These are phyloP conservation scores for Lyophyllum shimeji DNA, from an alignment of 768 basidiomycete species.

Conservation along the genomic window DNA sequence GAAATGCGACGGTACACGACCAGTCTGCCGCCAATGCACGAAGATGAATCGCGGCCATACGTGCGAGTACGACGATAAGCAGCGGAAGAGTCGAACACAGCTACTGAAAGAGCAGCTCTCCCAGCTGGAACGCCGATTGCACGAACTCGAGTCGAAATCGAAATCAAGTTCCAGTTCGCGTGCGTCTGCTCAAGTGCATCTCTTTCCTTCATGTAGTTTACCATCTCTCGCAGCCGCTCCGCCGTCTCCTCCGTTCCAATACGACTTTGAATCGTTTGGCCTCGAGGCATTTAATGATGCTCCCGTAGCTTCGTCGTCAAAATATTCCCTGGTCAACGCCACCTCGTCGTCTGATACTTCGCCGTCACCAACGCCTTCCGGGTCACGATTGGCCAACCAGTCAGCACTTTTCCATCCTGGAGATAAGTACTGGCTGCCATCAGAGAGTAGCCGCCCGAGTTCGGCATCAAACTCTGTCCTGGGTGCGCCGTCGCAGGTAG, in stretches of 20 bases:
- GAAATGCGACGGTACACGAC: slow-evolving; percentile 63
- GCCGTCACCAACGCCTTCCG: slow-evolving; percentile 11
- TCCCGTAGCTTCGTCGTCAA: neutral
- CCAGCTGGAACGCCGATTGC: slow-evolving; percentile 50
- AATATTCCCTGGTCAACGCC: slow-evolving; percentile 3
- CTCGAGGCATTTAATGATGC: slow-evolving; percentile 3
- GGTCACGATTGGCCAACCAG: neutral
- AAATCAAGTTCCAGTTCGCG: slow-evolving; percentile 1
- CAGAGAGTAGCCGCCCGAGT: neutral
- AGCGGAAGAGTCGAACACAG: slow-evolving; percentile 59
- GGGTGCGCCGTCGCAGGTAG: slow-evolving; percentile 16
- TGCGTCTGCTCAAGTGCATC: neutral
- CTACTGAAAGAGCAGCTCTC: slow-evolving; percentile 56
- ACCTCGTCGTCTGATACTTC: slow-evolving; percentile 9
- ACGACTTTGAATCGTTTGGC: slow-evolving; percentile 5
- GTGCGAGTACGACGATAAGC: slow-evolving; percentile 62
- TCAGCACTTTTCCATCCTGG: slow-evolving; percentile 5
- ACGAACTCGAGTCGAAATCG: slow-evolving; percentile 48
- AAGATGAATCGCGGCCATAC: slow-evolving; percentile 51
- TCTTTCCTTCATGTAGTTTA: neutral
- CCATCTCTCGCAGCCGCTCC: neutral
- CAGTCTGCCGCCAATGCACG: slow-evolving; percentile 54
- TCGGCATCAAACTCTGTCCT: slow-evolving; percentile 19
- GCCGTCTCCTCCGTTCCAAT: slow-evolving; percentile 6
- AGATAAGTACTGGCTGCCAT: neutral